These are phyloP conservation scores for Fraxinus sp. DNA, from an alignment of 305 asterid species.

Conservation along the genomic window DNA sequence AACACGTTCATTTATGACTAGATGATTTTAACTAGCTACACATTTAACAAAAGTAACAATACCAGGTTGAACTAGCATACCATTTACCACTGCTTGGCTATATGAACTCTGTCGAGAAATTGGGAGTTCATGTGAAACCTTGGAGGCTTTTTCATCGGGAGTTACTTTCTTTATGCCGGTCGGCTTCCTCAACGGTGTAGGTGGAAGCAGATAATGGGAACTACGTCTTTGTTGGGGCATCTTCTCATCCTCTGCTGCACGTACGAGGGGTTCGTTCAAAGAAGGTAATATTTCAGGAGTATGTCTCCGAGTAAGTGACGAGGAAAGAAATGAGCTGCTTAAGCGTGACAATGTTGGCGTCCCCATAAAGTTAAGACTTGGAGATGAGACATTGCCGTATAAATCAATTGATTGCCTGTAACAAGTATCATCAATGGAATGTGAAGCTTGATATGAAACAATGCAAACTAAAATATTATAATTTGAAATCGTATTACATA, in stretches of 20 bases:
- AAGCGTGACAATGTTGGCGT: constrained; percentile 63
- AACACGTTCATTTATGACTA: background rate
- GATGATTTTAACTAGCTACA: background rate
- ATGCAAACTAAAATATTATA: background rate
- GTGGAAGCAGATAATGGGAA: constrained; percentile 68
- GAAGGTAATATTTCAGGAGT: constrained; percentile 77
- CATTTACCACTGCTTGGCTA: constrained; percentile 76
- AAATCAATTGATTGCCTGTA: constrained; percentile 89
- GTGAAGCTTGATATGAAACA: background rate
- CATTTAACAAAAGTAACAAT: background rate
- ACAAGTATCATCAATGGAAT: constrained; percentile 27
- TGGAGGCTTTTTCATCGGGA: constrained; percentile 50
- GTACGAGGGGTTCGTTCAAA: constrained; percentile 63
- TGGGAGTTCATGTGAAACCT: constrained; percentile 54
- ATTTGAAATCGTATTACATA: background rate
- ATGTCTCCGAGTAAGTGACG: constrained; percentile 64
- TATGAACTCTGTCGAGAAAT: constrained; percentile 58
- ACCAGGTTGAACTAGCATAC: constrained; percentile 30
- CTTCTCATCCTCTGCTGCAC: constrained; percentile 43
- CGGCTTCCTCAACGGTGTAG: constrained; percentile 53
- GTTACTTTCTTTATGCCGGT: constrained; percentile 37
- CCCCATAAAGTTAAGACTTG: constrained; percentile 74
- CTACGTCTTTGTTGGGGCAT: constrained; percentile 49
- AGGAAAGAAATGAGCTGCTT: constrained; percentile 72
- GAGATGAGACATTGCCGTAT: constrained; percentile 84